A percentile compares a stretch with the other conserved stretches of the same genome.
Conservation (phyloP, 1,284 basidiomycete species). For the Boletus albobrunnescens region DNA sequence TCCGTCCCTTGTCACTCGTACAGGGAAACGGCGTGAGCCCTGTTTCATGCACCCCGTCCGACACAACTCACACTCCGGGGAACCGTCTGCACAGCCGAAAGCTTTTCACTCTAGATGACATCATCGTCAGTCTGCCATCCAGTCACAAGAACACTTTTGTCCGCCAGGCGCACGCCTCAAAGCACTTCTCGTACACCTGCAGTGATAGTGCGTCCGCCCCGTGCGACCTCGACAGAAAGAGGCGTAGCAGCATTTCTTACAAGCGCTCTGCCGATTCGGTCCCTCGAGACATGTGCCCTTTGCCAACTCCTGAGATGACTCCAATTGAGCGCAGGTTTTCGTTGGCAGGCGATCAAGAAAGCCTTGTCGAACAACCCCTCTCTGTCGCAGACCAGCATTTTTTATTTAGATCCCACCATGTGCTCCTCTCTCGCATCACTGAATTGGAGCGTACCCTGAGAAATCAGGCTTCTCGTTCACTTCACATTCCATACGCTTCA, state of each 20-base stretch:
- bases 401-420: slow-evolving; percentile 75
- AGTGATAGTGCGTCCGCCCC: slow-evolving; percentile 7
- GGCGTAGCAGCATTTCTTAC: slow-evolving; percentile 70
- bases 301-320: slow-evolving; percentile 71
- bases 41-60: slow-evolving; percentile 44
- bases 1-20: slow-evolving; percentile 68
- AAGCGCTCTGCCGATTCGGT: slow-evolving; percentile 46
- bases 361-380: slow-evolving; percentile 45
- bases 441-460: slow-evolving; percentile 70
- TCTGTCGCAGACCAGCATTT: slow-evolving; percentile 71
- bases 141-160: slow-evolving; percentile 9
- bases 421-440: slow-evolving; percentile 72
- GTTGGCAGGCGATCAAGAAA: slow-evolving; percentile 33
- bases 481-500: slow-evolving; percentile 53
- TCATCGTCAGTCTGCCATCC: too few relatives aligned
- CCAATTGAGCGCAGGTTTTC: slow-evolving; percentile 54
- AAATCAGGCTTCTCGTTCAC: slow-evolving; percentile 45
- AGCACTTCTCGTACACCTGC: slow-evolving; percentile 19
- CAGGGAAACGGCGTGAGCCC: slow-evolving; percentile 42
- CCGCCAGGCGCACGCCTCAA: too few relatives aligned
- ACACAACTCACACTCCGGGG: slow-evolving; percentile 50
- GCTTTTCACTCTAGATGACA: slow-evolving; percentile 39
- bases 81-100: slow-evolving; percentile 42
- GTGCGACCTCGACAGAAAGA: slow-evolving; percentile 18
- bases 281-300: slow-evolving; percentile 39